Base-by-base conservation (phyloP, 1,284 basidiomycete genomes). In the Agroathelia rolfsii region DNA sequence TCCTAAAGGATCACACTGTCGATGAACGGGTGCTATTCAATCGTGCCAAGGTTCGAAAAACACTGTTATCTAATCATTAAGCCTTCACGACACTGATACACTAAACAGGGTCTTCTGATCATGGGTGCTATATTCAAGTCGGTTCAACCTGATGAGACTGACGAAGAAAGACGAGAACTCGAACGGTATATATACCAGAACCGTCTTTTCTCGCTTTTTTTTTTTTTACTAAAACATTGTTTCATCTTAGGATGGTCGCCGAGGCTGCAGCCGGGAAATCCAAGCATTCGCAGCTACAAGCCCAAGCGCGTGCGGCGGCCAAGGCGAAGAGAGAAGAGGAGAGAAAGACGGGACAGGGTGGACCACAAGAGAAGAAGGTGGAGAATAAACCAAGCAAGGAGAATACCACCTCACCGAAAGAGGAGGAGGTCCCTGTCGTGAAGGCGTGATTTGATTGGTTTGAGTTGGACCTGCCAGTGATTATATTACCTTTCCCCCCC, bases 151-250 rank as follows among this genome's bases (percentile, higher is more conserved):
- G 92, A 95, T 50, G 89, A 89, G 51, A 77, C 83, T 8, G 90
- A 93, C 49, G 82, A 84, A 48, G 93, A 94, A 50, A 73, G 93
- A 17, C 70, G 92, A 34, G 90, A 95, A 55, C 73, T 96, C 22
- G 92, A 96, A 57, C 65, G 87, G 84, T 81, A 41, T 13, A 67
- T 37, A 28, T 20, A 21, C 23, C 17, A n/a, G n/a, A n/a, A n/a
- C n/a, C n/a, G n/a, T n/a, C n/a, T 14, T 28, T 35, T n/a, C 13
- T 32, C 14, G 5, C 5, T 24, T 21, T 26, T 11, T n/a, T n/a
- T n/a, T n/a, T n/a, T n/a, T n/a, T n/a, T n/a, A n/a, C n/a, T n/a
- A n/a, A 24, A 38, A 30, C 14, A 36, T 42, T 17, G 41, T 20
- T 24, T 40, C 28, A 16, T 9, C 32, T 30, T 32, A 79, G 76